Base-by-base conservation (phyloP, 306 rosid species). In the Corylus americana region DNA sequence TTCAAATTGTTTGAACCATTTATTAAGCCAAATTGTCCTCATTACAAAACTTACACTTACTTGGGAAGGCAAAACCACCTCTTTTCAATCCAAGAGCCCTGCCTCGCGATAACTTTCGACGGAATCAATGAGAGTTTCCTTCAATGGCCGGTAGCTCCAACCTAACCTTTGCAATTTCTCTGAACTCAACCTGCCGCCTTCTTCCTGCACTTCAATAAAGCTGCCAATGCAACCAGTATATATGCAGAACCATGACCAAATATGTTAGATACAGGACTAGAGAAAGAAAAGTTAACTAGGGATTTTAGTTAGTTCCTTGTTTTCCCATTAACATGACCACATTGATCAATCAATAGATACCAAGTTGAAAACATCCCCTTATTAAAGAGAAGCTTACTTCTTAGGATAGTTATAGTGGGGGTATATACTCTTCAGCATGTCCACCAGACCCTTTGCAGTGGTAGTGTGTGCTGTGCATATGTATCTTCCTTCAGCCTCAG, bases 401-500 rank as follows among this genome's bases (percentile, higher is more conserved):
- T 81, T 82, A 11, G 97, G 95, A 79, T 91, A 91, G 70, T 72
- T 88, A 75, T 82, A 83, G 62, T 88, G 61, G 58, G 97, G 98
- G 80, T 78, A 91, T 83, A 76, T 17, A 22, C 55, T 77, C 88
- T 73, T 91, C 53, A 94, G 83, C 80, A 83, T 82, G 18, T 88
- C 93, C 76, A 83, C 83, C 84, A 92, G 37, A 70, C 85, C 89
- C 81, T 74, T 58, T 4, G 70, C 22, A 74, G 58, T 77, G 74
- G 84, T 48, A 7, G 25, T 0, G 53, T 88, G 86, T 37, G 94
- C 77, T 14, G 72, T 25, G 70, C 97, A 91, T 61, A 90, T 69
- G 85, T 89, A 90, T 84, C 98, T 86, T 79, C 94, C 95, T 74
- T 92, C 87, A 50, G 90, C 92, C 84, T 84, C 90, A 0, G 22